phyloP scores from a whole-genome alignment of 108 stramenopile species.

The Nitzschia sp. region DNA sequence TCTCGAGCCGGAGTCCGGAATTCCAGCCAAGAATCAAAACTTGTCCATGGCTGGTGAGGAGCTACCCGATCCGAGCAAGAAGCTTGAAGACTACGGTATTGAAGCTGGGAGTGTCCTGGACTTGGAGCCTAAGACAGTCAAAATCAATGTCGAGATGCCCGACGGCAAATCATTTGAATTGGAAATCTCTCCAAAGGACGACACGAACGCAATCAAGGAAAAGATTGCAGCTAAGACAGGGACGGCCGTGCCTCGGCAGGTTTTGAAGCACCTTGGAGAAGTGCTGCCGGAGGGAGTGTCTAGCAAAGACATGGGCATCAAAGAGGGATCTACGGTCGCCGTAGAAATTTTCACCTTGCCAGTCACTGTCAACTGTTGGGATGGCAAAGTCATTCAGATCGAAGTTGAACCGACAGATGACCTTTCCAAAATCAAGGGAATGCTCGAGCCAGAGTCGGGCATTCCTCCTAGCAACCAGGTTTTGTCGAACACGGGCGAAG shows the following conservation, averaged over 20 bases:
- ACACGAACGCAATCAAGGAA: conserved; percentile 19
- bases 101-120: conserved; percentile 19
- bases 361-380: conserved; percentile 16
- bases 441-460: conserved; percentile 28
- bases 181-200: conserved; percentile 9
- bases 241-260: conserved; percentile 11
- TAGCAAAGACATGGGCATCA: conserved; percentile 15
- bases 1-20: conserved; percentile 23
- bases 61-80: conserved; percentile 13
- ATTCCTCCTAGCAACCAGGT: conserved; percentile 18
- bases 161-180: conserved; percentile 13
- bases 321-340: conserved; percentile 14
- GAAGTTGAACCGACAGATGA: conserved; percentile 10
- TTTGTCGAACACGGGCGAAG: conserved; percentile 7
- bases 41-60: conserved; percentile 6
- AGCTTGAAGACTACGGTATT: conserved; percentile 10
- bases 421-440: conserved; percentile 2
- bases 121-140: conserved; percentile 23
- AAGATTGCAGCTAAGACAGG: conserved; percentile 20
- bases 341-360: conserved; percentile 23
- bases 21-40: conserved; percentile 23
- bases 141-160: conserved; percentile 15
- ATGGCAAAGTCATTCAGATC: conserved; percentile 18
- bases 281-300: conserved; percentile 8
- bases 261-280: conserved; percentile 15